phyloP scores from a whole-genome alignment of 148 eudicot genomes.

The Fagopyrum esculentum region DNA sequence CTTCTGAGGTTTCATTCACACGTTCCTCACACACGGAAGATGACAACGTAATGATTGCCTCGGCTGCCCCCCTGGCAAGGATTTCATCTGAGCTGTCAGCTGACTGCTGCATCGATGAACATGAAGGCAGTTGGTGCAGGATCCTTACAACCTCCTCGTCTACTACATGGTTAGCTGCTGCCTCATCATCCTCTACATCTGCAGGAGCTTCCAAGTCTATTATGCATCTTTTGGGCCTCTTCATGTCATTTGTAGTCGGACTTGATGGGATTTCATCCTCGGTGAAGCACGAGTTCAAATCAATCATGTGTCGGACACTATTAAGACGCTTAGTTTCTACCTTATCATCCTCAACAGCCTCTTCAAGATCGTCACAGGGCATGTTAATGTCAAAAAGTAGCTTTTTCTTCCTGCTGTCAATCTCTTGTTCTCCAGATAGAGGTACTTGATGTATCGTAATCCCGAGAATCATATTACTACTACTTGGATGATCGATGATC shows the following conservation, averaged over 20 bases:
- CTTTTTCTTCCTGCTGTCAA: conserved; percentile 14
- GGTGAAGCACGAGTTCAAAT: conserved; percentile 39
- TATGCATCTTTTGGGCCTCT: conserved; percentile 26
- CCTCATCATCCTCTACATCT: conserved; percentile 34
- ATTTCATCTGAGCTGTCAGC: conserved; percentile 26
- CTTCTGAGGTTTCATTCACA: conserved; percentile 13
- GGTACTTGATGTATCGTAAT: conserved; percentile 25
- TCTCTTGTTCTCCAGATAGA: conserved; percentile 23
- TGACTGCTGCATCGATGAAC: background rate
- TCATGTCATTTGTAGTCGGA: conserved; percentile 12
- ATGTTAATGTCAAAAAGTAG: conserved; percentile 29
- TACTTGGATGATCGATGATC: background rate
- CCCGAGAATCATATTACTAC: conserved; percentile 2
- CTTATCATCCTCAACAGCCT: conserved; percentile 18
- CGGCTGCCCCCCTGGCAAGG: conserved; percentile 46
- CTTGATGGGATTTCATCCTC: conserved; percentile 34
- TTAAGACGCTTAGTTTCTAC: conserved; percentile 14
- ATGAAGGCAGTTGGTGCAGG: too few relatives aligned
- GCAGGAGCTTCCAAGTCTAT: conserved; percentile 47
- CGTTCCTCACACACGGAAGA: conserved; percentile 16
- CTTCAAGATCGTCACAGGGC: conserved; percentile 36
- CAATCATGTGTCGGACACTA: conserved; percentile 28
- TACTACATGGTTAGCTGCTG: conserved; percentile 12
- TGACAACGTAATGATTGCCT: conserved; percentile 59
- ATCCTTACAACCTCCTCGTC: background rate